These are phyloP conservation scores for Eucalyptus sideroxylon DNA, from an alignment of 345 rosid species.

Conservation along the genomic window DNA sequence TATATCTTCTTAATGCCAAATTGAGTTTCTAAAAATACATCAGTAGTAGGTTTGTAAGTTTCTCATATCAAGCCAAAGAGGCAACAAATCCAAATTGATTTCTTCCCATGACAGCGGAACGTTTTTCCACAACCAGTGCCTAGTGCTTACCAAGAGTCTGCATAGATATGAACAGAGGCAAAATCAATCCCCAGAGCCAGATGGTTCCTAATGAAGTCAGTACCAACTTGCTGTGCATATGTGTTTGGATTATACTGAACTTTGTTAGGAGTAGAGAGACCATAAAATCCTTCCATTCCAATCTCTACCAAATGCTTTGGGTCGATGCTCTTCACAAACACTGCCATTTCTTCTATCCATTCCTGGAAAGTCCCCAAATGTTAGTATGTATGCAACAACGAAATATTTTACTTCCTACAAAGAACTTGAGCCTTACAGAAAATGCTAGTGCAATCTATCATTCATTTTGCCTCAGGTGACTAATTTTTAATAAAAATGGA, in stretches of 20 bases:
- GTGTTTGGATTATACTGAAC: slow-evolving; percentile 79
- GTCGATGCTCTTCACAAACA: slow-evolving; percentile 64
- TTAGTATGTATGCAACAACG: not conserved
- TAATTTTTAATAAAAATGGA: not conserved
- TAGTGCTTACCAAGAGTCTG: slow-evolving; percentile 76
- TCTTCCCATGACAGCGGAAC: not conserved
- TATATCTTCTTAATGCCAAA: not conserved
- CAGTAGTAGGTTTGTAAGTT: not conserved
- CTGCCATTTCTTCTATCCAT: slow-evolving; percentile 92
- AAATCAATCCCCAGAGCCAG: slow-evolving; percentile 79
- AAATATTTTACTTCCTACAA: not conserved
- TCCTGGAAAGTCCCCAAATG: slow-evolving; percentile 10
- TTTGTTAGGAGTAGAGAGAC: slow-evolving; percentile 67
- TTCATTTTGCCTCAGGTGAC: not conserved
- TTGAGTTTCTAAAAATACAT: not conserved
- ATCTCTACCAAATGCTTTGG: slow-evolving; percentile 88
- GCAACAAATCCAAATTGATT: not conserved
- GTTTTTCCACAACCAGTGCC: not conserved
- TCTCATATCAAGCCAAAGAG: not conserved
- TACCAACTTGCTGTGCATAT: slow-evolving; percentile 86
- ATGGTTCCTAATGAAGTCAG: slow-evolving; percentile 91
- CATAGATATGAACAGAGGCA: slow-evolving; percentile 83
- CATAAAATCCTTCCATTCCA: slow-evolving; percentile 89
- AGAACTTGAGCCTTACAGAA: not conserved
- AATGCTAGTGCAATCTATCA: not conserved